Percentiles rank a stretch among this genome's conserved stretches.
These are phyloP conservation scores for Eimeria zaria DNA, from an alignment of 169 alveolate genomes.

Conservation along the genomic window DNA sequence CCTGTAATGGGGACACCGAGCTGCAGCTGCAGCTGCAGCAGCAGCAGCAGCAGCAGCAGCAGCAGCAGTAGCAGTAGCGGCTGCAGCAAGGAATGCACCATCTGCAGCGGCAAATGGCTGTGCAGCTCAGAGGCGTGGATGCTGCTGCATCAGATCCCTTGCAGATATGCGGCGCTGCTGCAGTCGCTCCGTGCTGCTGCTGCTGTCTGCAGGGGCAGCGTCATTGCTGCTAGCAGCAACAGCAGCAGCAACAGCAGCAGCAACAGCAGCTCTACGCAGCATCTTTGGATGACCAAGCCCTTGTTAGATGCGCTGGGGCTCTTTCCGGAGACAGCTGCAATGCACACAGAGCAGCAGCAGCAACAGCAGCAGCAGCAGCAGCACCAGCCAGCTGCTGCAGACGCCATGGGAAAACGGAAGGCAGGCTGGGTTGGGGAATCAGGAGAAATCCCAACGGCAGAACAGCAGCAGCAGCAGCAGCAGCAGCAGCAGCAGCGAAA, in stretches of 20 bases:
- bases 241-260: slow-evolving; percentile 42
- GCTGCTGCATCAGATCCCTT: slow-evolving; percentile 67
- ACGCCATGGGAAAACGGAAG: slow-evolving; percentile 15
- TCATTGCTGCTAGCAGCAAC: slow-evolving; percentile 10
- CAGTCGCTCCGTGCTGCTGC: slow-evolving; percentile 73
- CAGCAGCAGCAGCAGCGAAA: slow-evolving; percentile 61
- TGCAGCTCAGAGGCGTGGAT: slow-evolving; percentile 46
- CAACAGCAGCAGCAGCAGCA: slow-evolving; percentile 72
- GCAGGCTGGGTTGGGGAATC: slow-evolving; percentile 24
- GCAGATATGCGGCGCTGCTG: slow-evolving; percentile 30
- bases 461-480: slow-evolving; percentile 57
- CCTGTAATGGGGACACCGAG: slow-evolving; percentile 10
- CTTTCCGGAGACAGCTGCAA: background rate
- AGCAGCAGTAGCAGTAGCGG: slow-evolving; percentile 3
- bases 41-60: slow-evolving; percentile 62
- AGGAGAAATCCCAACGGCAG: background rate
- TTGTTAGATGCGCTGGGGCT: slow-evolving; percentile 50
- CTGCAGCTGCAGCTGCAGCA: slow-evolving; percentile 71
- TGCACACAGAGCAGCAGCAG: slow-evolving; percentile 6
- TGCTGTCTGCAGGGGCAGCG: slow-evolving; percentile 47
- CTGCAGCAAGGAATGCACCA: slow-evolving; percentile 60
- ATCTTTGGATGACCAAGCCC: slow-evolving; percentile 24
- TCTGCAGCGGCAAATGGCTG: slow-evolving; percentile 61
- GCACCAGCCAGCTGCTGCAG: slow-evolving; percentile 45
- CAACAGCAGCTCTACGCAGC: slow-evolving; percentile 39